Percentiles rank a stretch among this genome's conserved stretches.
phyloP scores from a whole-genome alignment of 2,329 filamentous ascomycete genomes.

The Ustulina deusta region DNA sequence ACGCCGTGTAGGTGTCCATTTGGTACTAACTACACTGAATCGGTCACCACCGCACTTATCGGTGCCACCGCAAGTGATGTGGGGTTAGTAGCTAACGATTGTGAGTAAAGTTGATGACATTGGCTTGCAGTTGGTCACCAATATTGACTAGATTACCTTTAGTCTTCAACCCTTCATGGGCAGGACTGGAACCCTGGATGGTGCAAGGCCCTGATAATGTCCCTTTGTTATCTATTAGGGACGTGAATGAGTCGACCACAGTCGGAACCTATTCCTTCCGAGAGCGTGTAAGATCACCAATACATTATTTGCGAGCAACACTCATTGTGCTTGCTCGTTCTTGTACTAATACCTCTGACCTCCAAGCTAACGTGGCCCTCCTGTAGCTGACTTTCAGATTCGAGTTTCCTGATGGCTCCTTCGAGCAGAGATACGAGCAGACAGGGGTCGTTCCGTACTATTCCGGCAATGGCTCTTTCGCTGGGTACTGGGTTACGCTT shows the following conservation, averaged over 20 bases:
- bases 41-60: constrained; percentile 22
- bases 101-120: constrained; percentile 23
- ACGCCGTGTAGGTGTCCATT: constrained; percentile 33
- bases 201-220: constrained; percentile 29
- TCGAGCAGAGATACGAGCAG: constrained; percentile 37
- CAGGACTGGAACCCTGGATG: constrained; percentile 1
- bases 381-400: constrained; percentile 28
- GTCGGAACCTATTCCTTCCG: constrained; percentile 25
- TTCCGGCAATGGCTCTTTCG: constrained; percentile 35
- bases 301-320: not conserved
- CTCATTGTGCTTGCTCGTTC: not conserved
- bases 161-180: constrained; percentile 32
- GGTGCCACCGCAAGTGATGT: constrained; percentile 32
- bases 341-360: too few relatives aligned
- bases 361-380: constrained; percentile 5
- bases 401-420: constrained; percentile 33
- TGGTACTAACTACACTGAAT: constrained; percentile 33
- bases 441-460: constrained; percentile 23
- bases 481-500: constrained; percentile 32
- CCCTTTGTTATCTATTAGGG: constrained; percentile 27
- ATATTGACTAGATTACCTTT: not conserved
- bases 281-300: constrained; percentile 23
- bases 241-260: constrained; percentile 15
- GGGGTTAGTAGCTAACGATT: constrained; percentile 19
- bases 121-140: not conserved